Evolutionary conservation across 805 yeast genomes (phyloP).

Genomic region (Metschnikowia hibisci): DNA sequence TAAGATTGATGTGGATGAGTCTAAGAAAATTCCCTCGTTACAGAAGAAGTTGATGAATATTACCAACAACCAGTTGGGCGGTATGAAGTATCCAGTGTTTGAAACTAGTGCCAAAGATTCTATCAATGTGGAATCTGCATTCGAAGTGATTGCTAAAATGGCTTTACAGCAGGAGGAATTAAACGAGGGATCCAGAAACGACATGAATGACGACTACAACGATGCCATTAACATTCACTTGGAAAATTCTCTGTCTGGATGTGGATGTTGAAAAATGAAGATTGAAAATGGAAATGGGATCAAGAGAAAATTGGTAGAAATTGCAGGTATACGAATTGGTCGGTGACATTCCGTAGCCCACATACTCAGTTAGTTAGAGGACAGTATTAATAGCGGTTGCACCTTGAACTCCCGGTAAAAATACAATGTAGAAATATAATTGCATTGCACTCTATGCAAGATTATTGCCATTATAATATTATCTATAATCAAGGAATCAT

Average conservation of each 20-base stretch:
- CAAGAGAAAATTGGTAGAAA: too few species aligned
- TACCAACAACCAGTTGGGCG: conserved; percentile 50
- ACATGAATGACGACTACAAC: conserved; percentile 74
- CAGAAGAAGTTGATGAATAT: conserved; percentile 49
- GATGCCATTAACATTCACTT: conserved; percentile 95
- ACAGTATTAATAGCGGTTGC: too few species aligned
- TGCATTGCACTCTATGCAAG: too few species aligned
- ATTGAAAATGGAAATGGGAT: too few species aligned
- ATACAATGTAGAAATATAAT: too few species aligned
- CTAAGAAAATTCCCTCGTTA: conserved; percentile 65
- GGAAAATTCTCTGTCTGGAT: conserved; percentile 72
- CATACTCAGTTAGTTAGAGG: too few species aligned
- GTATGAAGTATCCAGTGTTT: conserved; percentile 73
- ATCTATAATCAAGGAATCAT: too few species aligned
- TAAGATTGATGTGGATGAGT: conserved; percentile 91
- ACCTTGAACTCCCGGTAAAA: too few species aligned
- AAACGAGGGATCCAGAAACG: conserved; percentile 67
- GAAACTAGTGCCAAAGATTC: conserved; percentile 98
- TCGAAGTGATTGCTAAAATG: conserved; percentile 91
- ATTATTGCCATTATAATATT: too few species aligned
- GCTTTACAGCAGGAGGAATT: conserved; percentile 94
- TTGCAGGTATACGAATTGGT: too few species aligned
- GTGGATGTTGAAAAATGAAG: conserved; percentile 54
- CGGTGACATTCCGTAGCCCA: too few species aligned
- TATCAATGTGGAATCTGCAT: conserved; percentile 91